Conservation (phyloP, 2,329 filamentous ascomycete genomes). For the Amylocarpus encephaloides region DNA sequence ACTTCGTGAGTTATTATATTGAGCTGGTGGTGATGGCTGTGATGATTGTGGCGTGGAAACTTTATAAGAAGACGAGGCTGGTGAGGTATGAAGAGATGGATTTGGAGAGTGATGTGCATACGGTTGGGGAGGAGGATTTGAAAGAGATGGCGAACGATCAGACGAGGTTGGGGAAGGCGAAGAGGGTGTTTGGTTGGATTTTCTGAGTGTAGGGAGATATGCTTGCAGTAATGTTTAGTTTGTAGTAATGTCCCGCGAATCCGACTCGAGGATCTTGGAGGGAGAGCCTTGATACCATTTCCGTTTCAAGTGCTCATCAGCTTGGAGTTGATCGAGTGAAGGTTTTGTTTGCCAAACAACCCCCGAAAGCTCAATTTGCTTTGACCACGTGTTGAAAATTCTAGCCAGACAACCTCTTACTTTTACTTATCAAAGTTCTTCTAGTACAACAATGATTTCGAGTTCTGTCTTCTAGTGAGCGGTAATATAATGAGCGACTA, state of each 20-base stretch:
- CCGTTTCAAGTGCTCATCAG: too few relatives aligned
- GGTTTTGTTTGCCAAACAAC: too few relatives aligned
- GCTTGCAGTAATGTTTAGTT: not conserved
- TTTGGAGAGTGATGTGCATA: conserved; percentile 42
- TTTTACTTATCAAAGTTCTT: too few relatives aligned
- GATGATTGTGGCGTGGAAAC: conserved; percentile 51
- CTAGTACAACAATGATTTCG: too few relatives aligned
- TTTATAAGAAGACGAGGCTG: conserved; percentile 40
- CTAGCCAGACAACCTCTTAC: too few relatives aligned
- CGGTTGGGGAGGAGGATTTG: conserved; percentile 27
- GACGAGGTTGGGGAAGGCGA: conserved; percentile 24
- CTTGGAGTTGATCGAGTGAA: too few relatives aligned
- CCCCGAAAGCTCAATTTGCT: too few relatives aligned
- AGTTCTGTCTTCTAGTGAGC: not conserved
- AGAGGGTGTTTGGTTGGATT: conserved; percentile 26
- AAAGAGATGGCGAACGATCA: conserved; percentile 20
- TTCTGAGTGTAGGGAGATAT: conserved; percentile 21
- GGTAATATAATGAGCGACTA: too few relatives aligned
- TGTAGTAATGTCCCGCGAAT: not conserved
- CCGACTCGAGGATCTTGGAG: not conserved
- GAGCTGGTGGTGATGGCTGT: conserved; percentile 54
- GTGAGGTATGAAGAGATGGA: conserved; percentile 44
- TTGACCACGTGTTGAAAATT: too few relatives aligned
- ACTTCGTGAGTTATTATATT: conserved; percentile 59
- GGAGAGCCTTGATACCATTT: too few relatives aligned